phyloP scores from a whole-genome alignment of 352 stramenopile species.

The Globisporangium spiculum region DNA sequence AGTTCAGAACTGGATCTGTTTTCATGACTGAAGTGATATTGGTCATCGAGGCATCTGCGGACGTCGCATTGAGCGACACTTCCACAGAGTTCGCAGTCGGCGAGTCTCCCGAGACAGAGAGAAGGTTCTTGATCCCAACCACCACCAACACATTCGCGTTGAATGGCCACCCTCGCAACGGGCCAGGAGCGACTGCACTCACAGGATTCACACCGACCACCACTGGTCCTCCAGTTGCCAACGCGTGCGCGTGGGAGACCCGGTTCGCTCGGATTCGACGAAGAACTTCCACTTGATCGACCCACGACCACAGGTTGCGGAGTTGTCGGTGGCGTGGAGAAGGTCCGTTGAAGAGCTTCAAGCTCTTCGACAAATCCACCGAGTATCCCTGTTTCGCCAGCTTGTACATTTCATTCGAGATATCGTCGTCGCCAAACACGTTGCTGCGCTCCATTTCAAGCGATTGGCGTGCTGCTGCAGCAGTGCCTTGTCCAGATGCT shows the following conservation, averaged over 20 bases:
- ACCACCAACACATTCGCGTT: conserved; percentile 59
- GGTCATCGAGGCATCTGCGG: conserved; percentile 20
- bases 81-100: conserved; percentile 16
- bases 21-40: conserved; percentile 52
- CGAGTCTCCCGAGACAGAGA: conserved; percentile 28
- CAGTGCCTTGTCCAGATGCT: conserved; percentile 30
- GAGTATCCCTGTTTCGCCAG: conserved; percentile 78
- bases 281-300: conserved; percentile 78
- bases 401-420: conserved; percentile 73
- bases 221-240: conserved; percentile 21
- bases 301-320: conserved; percentile 75
- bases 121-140: conserved; percentile 65
- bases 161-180: conserved; percentile 69
- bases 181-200: conserved; percentile 26
- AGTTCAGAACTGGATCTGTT: conserved; percentile 64
- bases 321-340: conserved; percentile 47
- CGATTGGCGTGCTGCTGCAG: conserved; percentile 32
- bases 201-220: conserved; percentile 23
- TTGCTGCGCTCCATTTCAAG: conserved; percentile 30
- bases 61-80: conserved; percentile 8
- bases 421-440: conserved; percentile 49
- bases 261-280: conserved; percentile 58
- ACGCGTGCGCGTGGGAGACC: conserved; percentile 37
- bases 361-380: conserved; percentile 68
- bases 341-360: conserved; percentile 58